phyloP scores from a whole-genome alignment of 257 asterid species.

The Nicotiana otophora region DNA sequence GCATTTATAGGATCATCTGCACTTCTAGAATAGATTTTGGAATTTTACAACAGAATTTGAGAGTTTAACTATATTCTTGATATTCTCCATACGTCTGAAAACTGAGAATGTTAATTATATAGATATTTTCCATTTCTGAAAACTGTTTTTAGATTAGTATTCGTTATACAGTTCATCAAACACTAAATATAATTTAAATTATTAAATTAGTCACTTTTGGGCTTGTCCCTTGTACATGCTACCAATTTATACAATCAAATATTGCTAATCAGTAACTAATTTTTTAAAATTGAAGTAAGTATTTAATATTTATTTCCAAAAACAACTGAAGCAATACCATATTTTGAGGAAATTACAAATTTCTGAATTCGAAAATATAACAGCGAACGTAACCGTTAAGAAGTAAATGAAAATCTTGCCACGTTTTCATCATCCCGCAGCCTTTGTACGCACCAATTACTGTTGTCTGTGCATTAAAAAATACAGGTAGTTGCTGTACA shows the following conservation, averaged over 20 bases:
- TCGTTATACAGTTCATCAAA: not conserved
- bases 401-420: not conserved
- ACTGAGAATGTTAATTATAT: not conserved
- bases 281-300: no score
- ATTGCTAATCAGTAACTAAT: no score
- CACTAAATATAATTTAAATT: not conserved
- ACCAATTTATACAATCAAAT: not conserved
- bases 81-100: not conserved
- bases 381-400: not conserved
- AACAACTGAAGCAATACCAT: not conserved
- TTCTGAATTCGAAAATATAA: not conserved
- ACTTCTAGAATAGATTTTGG: not conserved
- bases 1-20: not conserved
- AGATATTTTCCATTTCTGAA: no score
- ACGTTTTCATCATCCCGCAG: not conserved
- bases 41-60: not conserved
- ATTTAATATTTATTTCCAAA: no score
- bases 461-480: not conserved
- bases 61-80: not conserved
- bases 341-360: not conserved
- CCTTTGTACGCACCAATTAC: not conserved
- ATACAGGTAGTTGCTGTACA: not conserved
- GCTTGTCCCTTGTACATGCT: no score
- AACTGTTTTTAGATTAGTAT: not conserved
- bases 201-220: no score